Base-by-base conservation (phyloP, 257 asterid genomes). In the Voacanga thouarsii region DNA sequence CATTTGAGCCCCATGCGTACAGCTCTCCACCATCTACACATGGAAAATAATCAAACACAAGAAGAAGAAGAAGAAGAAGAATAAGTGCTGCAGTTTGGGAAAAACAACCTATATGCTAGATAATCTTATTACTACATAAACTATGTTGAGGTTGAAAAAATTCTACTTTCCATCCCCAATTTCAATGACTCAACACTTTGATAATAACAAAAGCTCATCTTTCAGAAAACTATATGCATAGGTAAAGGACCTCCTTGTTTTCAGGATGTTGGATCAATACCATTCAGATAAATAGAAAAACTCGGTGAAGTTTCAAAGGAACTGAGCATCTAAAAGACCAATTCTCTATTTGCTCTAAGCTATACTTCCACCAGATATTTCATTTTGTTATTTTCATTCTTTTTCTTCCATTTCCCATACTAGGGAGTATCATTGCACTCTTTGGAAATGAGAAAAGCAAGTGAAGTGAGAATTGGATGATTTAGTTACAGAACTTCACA, bases 1-100 rank as follows among this genome's bases (percentile, higher is more conserved):
- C 97, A 77, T 96, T 96, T 75, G 99, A 84, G 82, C 99, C 99
- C 97, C 97, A 96, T 47, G 96, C 80, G 86, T 89, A 93, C 77
- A 95, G 87, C 77, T 90, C 98, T 79, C 99, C 97, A 71, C 94
- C 91, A 85, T 87, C 99, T 95, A 74, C 39, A 57, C 26, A 75
- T 75, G 30, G 55, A 55, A 74, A 18, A 64, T 44, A 26, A 39
- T 74, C 59, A 47, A 53, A 74, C 28, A 76, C 33, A 71, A 4
- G 80, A 72, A 60, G 72, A 33, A 12, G 8, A 33, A 65, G 9
- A 65, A 12, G n/a, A n/a, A n/a, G n/a, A n/a, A n/a, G n/a, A n/a
- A n/a, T n/a, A 37, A n/a, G 30, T 65, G 47, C 71, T 66, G 12
- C 65, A 23, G n/a, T 55, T 55, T 55, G 7, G 18, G 30, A 59